A percentile compares a stretch with the other conserved stretches of the same genome.
Evolutionary conservation across 768 basidiomycete species (phyloP).

Genomic region (Lentinula sp.): DNA sequence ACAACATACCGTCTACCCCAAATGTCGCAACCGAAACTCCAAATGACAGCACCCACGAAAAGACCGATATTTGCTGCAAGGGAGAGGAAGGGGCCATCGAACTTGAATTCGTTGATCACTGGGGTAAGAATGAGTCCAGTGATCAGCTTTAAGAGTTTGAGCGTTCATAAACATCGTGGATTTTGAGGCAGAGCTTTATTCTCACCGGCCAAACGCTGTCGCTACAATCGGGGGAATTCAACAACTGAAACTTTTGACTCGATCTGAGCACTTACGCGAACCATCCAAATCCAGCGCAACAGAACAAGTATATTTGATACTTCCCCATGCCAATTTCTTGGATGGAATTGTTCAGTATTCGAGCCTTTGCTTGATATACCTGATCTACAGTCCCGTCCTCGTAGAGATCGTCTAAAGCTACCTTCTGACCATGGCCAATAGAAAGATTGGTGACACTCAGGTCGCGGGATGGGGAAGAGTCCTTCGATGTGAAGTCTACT

Average conservation of each 20-base stretch:
- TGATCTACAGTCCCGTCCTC: constrained; percentile 36
- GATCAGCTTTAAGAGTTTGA: constrained; percentile 35
- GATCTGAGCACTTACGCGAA: constrained; percentile 38
- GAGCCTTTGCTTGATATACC: constrained; percentile 52
- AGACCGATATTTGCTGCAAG: constrained; percentile 71
- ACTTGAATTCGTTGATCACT: constrained; percentile 60
- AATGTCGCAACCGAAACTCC: constrained; percentile 63
- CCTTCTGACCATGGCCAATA: not conserved
- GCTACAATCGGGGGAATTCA: constrained; percentile 22
- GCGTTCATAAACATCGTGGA: no score
- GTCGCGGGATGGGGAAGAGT: not conserved
- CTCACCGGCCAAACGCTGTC: constrained; percentile 73
- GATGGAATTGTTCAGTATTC: constrained; percentile 51
- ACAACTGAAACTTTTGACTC: not conserved
- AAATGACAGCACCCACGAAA: constrained; percentile 62
- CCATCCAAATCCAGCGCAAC: constrained; percentile 73
- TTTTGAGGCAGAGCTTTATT: not conserved
- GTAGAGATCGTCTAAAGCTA: constrained; percentile 11
- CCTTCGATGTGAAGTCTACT: not conserved
- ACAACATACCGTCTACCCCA: constrained; percentile 57
- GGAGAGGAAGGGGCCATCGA: constrained; percentile 55
- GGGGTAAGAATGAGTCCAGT: constrained; percentile 61
- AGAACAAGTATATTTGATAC: constrained; percentile 60
- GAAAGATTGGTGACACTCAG: not conserved
- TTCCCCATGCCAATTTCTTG: constrained; percentile 70